Conservation (phyloP, 768 basidiomycete genomes). For the Coprinopsis strossmayeri region DNA sequence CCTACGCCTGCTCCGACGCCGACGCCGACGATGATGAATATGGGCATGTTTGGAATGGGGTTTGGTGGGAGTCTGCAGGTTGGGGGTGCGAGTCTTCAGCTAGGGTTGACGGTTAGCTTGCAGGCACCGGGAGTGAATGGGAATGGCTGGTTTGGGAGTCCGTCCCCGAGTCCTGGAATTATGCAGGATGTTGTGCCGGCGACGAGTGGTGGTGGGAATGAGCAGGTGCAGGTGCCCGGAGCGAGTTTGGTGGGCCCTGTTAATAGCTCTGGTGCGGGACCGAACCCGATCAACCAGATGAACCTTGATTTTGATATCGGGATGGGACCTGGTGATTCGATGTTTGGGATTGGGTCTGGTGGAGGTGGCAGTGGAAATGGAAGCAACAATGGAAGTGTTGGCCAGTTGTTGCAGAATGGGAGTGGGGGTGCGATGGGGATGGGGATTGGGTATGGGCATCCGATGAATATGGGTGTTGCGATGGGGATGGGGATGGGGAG, state of each 20-base stretch:
- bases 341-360: constrained; percentile 1
- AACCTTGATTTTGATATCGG: constrained; percentile 4
- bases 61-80: constrained; percentile 3
- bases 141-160: not conserved
- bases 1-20: too few species aligned
- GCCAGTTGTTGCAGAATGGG: not conserved
- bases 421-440: not conserved
- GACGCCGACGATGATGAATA: constrained; percentile 7
- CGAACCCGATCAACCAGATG: not conserved
- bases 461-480: constrained; percentile 8
- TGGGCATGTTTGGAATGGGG: constrained; percentile 8
- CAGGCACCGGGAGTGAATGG: not conserved
- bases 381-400: not conserved
- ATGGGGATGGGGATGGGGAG: constrained; percentile 11
- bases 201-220: not conserved
- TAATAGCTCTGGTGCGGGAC: not conserved
- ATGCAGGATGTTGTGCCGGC: too few species aligned
- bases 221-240: not conserved
- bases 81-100: constrained; percentile 1
- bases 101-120: constrained; percentile 2
- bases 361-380: not conserved
- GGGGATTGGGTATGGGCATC: not conserved
- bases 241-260: not conserved
- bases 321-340: not conserved
- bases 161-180: constrained; percentile 1